Evolutionary conservation across 495 filamentous ascomycete genomes (phyloP).

Genomic region (Penicillium lagena): DNA sequence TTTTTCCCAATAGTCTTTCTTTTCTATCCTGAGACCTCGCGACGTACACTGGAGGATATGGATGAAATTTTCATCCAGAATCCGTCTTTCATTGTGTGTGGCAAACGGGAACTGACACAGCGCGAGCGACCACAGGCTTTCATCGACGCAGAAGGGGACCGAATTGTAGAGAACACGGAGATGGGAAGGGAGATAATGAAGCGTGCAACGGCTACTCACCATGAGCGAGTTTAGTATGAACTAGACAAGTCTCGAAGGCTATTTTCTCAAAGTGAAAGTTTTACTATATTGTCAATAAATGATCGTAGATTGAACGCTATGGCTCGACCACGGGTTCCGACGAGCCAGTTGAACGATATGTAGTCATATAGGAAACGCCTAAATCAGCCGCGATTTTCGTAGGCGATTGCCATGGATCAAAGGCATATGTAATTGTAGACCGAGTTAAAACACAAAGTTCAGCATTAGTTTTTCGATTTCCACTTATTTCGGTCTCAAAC

Average conservation of each 20-base stretch:
- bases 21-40: slow-evolving; percentile 51
- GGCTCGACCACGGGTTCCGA: too few relatives aligned
- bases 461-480: too few relatives aligned
- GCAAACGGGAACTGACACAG: slow-evolving; percentile 15
- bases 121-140: slow-evolving; percentile 14
- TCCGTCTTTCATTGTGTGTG: slow-evolving; percentile 19
- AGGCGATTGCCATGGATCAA: too few relatives aligned
- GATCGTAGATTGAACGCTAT: too few relatives aligned
- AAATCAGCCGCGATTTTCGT: background rate
- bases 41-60: slow-evolving; percentile 46
- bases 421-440: too few relatives aligned
- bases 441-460: too few relatives aligned
- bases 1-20: slow-evolving; percentile 25
- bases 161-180: slow-evolving; percentile 4
- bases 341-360: too few relatives aligned
- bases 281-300: too few relatives aligned
- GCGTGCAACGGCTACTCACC: background rate
- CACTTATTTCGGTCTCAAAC: too few relatives aligned
- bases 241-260: too few relatives aligned
- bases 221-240: background rate
- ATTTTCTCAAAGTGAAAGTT: too few relatives aligned
- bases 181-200: background rate
- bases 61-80: slow-evolving; percentile 40
- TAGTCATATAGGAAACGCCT: too few relatives aligned
- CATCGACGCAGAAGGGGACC: slow-evolving; percentile 14